Base-by-base conservation (phyloP, 371 early-diverging fungal species). In the Umbelopsis sp. region DNA sequence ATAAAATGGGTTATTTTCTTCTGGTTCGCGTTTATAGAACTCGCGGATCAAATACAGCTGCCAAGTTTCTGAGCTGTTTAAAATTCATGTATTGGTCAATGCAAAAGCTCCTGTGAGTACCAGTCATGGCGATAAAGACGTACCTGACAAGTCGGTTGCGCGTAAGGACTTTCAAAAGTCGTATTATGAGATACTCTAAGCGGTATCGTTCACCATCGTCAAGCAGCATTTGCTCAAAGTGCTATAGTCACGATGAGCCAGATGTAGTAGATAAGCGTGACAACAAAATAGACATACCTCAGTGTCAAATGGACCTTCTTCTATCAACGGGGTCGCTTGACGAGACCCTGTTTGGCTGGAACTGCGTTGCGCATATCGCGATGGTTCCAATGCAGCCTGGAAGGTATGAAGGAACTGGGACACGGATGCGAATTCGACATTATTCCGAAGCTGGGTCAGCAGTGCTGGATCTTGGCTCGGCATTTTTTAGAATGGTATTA, bases 31-130 rank as follows among this genome's bases (percentile, higher is more conserved):
- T 38, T 82, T 84, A 25, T 81, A 83, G 44, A 83, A 84, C 68
- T 88, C 89, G 63, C 78, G 79, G 3, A 78, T 73, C 66, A 84
- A 81, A 50, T 84, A 84, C 53, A 65, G 75, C 72, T 84, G 82
- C 90, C 90, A 90, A 48, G 81, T 88, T 35, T 84, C 82, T 12
- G 74, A 69, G 41, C 90, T 89, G 78, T 16, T 9, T 16, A 8
- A 16, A 48, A 22, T 22, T 22, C 0, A 22, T 22, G 22, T 22
- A 22, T 22, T 65, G 63, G 45, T 46, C 46, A 45, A 41, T 20
- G 24, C 44, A 0, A 44, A 25, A 9, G 29, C 29, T 29, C 35
- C n/a, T 10, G 11, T 24, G 35, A 32, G 4, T 29, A 4, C 1
- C 29, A 29, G 44, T 29, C 44, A 48, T 41, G n/a, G 12, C 4